Conservation (phyloP, 1,284 basidiomycete species). For the Trichosporon sp. region DNA sequence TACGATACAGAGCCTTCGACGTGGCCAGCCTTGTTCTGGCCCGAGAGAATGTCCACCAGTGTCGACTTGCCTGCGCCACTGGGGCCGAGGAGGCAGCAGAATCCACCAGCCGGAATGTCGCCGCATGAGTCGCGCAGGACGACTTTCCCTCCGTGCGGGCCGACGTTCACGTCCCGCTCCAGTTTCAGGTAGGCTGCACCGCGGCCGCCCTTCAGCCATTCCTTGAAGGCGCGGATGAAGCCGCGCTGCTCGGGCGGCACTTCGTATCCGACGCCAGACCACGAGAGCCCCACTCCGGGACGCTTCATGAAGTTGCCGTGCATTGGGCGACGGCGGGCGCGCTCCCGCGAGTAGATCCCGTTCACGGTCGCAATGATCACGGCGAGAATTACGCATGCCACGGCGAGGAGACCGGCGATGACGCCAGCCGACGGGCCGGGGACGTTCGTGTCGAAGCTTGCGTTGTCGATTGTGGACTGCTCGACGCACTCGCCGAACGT, state of each 20-base stretch:
- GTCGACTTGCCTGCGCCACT: conserved; percentile 85
- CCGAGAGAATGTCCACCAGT: conserved; percentile 78
- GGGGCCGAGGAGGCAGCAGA: conserved; percentile 85
- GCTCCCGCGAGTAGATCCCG: conserved; percentile 65
- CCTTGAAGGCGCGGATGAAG: not conserved
- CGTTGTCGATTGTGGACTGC: conserved; percentile 71
- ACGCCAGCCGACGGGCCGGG: conserved; percentile 66
- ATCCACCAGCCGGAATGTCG: conserved; percentile 69
- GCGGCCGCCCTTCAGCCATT: not conserved
- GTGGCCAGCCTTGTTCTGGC: conserved; percentile 69
- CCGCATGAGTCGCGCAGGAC: conserved; percentile 74
- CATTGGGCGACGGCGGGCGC: conserved; percentile 60
- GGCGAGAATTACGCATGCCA: conserved; percentile 66
- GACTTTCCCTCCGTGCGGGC: conserved; percentile 63
- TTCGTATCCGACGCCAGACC: conserved; percentile 70
- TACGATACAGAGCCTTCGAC: conserved; percentile 62
- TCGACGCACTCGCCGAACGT: conserved; percentile 83
- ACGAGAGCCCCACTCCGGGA: conserved; percentile 66
- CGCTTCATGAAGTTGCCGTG: conserved; percentile 44
- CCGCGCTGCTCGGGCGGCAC: conserved; percentile 27
- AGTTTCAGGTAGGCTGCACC: conserved; percentile 18
- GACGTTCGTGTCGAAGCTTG: conserved; percentile 36
- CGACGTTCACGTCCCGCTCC: conserved; percentile 24
- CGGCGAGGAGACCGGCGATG: conserved; percentile 80
- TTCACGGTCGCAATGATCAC: conserved; percentile 64